Base-by-base conservation (phyloP, 2,329 filamentous ascomycete genomes). In the Geosmithia morbida region DNA sequence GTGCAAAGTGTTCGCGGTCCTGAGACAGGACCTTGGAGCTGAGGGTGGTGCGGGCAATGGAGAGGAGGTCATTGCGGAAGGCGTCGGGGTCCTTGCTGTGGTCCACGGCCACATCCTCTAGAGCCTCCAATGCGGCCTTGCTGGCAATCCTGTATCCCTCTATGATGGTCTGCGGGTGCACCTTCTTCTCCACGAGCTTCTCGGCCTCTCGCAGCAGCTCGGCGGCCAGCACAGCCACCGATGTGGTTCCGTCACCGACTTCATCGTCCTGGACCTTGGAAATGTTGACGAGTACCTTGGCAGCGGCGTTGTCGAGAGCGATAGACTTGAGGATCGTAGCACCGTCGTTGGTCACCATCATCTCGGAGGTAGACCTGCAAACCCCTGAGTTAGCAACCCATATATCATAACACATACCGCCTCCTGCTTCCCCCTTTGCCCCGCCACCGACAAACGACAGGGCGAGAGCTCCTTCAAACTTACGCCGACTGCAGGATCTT, bases 251-350 rank as follows among this genome's bases (percentile, higher is more conserved):
- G 63, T 98, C 92, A 61, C 92, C 92, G 20, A 98, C 90, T 66
- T 98, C 92, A 63, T 98, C 92, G 60, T 98, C 92, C 65, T 98
- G 92, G 6, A 98, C 92, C 70, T 98, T 98, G 53, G 90, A 97
- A 58, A 98, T 97, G 66, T 98, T 98, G 62, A 98, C 92, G 42
- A 98, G 76, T 5, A 98, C 92, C 71, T 98, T 98, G 48, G 92
- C 92, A 19, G 92, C 92, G 42, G 92, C 92, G 64, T 98, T 98
- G 67, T 98, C 92, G 61, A 98, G 83, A 42, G 92, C 92, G 66
- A 98, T 98, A 47, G 90, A 87, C 70, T 98, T 98, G 54, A 98
- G 79, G 56, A 98, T 98, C 20, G 92, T 98, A 53, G 92, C 92
- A 62, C 92, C 92, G 68, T 98, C 92, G 67, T 98, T 98, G 50